Evolutionary conservation across 73 alveolate genomes (phyloP).

Genomic region (Blepharisma stoltei): DNA sequence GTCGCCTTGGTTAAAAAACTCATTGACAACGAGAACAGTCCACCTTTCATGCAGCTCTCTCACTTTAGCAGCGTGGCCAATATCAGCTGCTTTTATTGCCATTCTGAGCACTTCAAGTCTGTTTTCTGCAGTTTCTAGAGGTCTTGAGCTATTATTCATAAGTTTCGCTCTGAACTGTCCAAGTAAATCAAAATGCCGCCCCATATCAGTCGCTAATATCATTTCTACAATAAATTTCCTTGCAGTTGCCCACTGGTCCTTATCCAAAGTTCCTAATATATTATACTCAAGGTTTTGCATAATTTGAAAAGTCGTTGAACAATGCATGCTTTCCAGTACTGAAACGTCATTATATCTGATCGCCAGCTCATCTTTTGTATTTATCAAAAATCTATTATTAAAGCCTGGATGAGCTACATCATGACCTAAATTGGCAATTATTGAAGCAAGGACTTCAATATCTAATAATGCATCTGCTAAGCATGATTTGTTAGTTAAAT

Average conservation of each 20-base stretch:
- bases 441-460: no score
- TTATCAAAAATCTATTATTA: constrained; percentile 34
- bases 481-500: no score
- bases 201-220: constrained; percentile 36
- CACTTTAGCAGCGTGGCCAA: constrained; percentile 49
- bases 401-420: constrained; percentile 53
- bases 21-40: constrained; percentile 74
- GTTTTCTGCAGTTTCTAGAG: constrained; percentile 55
- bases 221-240: background rate
- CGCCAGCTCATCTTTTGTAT: constrained; percentile 33
- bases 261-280: background rate
- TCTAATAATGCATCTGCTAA: no score
- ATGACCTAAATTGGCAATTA: constrained; percentile 36
- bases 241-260: background rate
- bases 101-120: constrained; percentile 37
- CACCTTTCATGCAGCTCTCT: constrained; percentile 53
- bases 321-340: constrained; percentile 29
- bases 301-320: constrained; percentile 31
- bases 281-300: constrained; percentile 19
- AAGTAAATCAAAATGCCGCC: no score
- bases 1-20: constrained; percentile 80
- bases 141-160: constrained; percentile 33
- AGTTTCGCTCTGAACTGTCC: no score
- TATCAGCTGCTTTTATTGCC: constrained; percentile 43
- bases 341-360: constrained; percentile 28